A percentile compares a stretch with the other conserved stretches of the same genome.
Conservation (phyloP, 768 basidiomycete species). For the Macrolepiota fuliginosa region DNA sequence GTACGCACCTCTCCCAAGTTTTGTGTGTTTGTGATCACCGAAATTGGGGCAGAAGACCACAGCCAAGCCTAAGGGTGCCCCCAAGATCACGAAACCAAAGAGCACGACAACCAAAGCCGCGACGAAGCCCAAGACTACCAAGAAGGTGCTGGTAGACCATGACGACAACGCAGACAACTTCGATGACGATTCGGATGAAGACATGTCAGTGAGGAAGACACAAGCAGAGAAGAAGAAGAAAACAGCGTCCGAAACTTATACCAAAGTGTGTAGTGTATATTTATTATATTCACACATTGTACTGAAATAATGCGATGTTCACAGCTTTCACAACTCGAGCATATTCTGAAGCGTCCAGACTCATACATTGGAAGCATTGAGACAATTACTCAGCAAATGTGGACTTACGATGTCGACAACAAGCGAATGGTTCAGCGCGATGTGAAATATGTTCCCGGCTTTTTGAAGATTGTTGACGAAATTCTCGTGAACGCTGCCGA, state of each 20-base stretch:
- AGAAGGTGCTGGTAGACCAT: slow-evolving; percentile 47
- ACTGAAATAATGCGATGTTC: slow-evolving; percentile 3
- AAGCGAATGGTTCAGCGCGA: slow-evolving; percentile 84
- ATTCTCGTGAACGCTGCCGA: slow-evolving; percentile 99
- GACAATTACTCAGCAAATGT: slow-evolving; percentile 81
- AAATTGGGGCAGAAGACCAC: slow-evolving; percentile 30
- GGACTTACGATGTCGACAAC: slow-evolving; percentile 85
- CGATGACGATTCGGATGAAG: slow-evolving; percentile 25
- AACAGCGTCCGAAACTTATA: slow-evolving; percentile 87
- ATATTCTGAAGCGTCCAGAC: slow-evolving; percentile 89
- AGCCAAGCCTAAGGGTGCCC: slow-evolving; percentile 31
- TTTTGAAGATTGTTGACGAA: slow-evolving; percentile 99
- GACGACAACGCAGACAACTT: slow-evolving; percentile 58
- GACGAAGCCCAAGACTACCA: slow-evolving; percentile 3
- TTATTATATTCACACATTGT: not conserved
- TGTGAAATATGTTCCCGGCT: slow-evolving; percentile 92
- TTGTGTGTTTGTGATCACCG: not conserved
- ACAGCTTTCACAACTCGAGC: slow-evolving; percentile 92
- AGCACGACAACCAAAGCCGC: not conserved
- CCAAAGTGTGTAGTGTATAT: slow-evolving; percentile 56
- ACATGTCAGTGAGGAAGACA: slow-evolving; percentile 6
- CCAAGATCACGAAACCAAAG: slow-evolving; percentile 9
- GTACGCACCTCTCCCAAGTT: slow-evolving; percentile 20
- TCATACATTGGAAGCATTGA: slow-evolving; percentile 98
- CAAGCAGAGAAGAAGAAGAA: slow-evolving; percentile 57